These are phyloP conservation scores for Chlorella vulgaris DNA, from an alignment of 139 green algal species.

Conservation along the genomic window DNA sequence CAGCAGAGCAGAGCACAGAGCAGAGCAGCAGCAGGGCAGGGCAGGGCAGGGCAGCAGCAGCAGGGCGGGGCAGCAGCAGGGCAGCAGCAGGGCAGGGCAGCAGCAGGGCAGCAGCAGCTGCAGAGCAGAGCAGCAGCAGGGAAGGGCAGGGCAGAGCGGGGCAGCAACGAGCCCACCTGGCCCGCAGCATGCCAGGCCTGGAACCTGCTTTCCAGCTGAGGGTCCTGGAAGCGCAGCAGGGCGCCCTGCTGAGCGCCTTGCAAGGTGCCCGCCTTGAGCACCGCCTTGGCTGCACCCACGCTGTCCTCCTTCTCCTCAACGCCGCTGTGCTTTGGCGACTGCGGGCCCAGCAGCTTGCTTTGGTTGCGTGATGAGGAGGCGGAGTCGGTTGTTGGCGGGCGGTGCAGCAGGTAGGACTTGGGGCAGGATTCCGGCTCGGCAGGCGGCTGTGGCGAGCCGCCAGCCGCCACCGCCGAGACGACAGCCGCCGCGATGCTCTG, in stretches of 20 bases:
- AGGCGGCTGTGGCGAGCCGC: not conserved
- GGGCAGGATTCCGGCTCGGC: not conserved
- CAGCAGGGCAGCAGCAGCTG: not conserved
- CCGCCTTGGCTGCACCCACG: constrained; percentile 10
- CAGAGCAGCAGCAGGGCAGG: no score
- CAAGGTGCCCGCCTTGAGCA: not conserved
- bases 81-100: not conserved
- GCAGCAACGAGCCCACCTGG: constrained; percentile 14
- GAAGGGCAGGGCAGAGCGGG: not conserved
- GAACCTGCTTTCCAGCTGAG: constrained; percentile 31
- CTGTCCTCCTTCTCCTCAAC: constrained; percentile 15
- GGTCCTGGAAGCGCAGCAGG: constrained; percentile 30
- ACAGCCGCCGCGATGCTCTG: not conserved
- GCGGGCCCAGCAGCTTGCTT: not conserved
- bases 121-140: not conserved
- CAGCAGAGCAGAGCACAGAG: no score
- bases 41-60: no score
- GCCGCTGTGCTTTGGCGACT: not conserved
- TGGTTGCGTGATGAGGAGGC: constrained; percentile 20
- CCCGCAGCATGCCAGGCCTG: constrained; percentile 12
- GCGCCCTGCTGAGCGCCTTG: not conserved
- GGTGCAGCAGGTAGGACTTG: constrained; percentile 8
- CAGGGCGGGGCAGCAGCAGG: no score
- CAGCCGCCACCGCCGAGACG: not conserved
- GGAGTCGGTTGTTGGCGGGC: not conserved